Percentiles rank a stretch among this genome's conserved stretches.
Conservation (phyloP, 768 basidiomycete genomes). For the Serendipita vermifera region DNA sequence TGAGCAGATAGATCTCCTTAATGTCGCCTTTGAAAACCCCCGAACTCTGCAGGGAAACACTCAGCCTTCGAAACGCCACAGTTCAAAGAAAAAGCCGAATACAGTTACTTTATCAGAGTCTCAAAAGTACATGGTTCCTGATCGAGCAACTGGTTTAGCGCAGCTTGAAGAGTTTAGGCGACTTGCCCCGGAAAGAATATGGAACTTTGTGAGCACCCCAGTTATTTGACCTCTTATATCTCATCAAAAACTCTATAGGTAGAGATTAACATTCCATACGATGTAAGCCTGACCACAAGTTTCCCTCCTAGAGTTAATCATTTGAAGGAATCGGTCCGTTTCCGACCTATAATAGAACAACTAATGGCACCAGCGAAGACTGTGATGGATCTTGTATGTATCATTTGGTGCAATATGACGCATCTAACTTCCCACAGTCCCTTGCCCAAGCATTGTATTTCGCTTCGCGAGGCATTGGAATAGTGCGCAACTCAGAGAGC, state of each 20-base stretch:
- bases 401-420: background rate
- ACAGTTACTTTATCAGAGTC: background rate
- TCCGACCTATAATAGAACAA: conserved; percentile 43
- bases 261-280: conserved; percentile 72
- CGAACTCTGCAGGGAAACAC: conserved; percentile 45
- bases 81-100: conserved; percentile 26
- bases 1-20: conserved; percentile 84
- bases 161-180: conserved; percentile 64
- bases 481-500: conserved; percentile 30
- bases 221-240: background rate
- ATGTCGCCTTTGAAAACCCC: conserved; percentile 95
- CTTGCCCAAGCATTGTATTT: conserved; percentile 88
- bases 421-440: conserved; percentile 39
- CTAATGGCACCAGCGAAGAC: conserved; percentile 70
- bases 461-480: conserved; percentile 69
- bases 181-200: conserved; percentile 64
- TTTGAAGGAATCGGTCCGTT: conserved; percentile 50
- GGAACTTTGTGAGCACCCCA: conserved; percentile 64
- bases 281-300: conserved; percentile 31
- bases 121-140: conserved; percentile 65
- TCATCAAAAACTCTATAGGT: conserved; percentile 39
- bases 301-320: conserved; percentile 11
- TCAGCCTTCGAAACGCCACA: conserved; percentile 30
- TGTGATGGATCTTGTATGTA: conserved; percentile 79
- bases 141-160: conserved; percentile 66